A percentile compares a stretch with the other conserved stretches of the same genome.
Conservation (phyloP, 208 protist genomes). For the Trypanosomatidae sp. region DNA sequence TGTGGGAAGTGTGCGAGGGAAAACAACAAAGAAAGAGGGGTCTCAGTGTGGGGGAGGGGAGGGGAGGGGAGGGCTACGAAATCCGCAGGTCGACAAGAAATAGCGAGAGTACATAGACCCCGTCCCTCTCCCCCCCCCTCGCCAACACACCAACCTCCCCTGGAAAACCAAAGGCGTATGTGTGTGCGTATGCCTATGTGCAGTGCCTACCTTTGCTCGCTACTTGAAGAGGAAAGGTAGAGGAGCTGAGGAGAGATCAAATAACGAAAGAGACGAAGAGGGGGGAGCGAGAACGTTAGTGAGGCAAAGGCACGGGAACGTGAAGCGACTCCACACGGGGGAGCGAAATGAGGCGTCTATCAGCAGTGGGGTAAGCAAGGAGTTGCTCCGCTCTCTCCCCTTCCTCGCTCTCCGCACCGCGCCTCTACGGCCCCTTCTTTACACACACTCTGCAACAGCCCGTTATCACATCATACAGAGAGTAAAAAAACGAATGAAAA, state of each 20-base stretch:
- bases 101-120: not conserved
- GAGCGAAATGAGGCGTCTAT: not conserved
- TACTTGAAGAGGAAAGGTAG: not conserved
- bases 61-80: not conserved
- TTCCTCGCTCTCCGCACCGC: not conserved
- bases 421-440: not conserved
- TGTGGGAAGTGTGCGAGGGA: not conserved
- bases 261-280: not conserved
- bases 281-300: not conserved
- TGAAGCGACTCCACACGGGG: not conserved
- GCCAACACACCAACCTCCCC: not conserved
- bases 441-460: not conserved
- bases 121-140: not conserved
- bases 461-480: not conserved
- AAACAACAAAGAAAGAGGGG: not conserved
- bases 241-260: not conserved
- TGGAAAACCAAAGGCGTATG: not conserved
- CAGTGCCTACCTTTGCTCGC: not conserved
- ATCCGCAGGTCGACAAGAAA: not conserved
- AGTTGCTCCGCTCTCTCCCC: not conserved
- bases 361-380: not conserved
- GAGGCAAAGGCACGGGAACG: not conserved
- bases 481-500: not conserved
- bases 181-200: not conserved
- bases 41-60: not conserved